phyloP scores from a whole-genome alignment of 805 yeast genomes.

The Dipodascus geniculatus region DNA sequence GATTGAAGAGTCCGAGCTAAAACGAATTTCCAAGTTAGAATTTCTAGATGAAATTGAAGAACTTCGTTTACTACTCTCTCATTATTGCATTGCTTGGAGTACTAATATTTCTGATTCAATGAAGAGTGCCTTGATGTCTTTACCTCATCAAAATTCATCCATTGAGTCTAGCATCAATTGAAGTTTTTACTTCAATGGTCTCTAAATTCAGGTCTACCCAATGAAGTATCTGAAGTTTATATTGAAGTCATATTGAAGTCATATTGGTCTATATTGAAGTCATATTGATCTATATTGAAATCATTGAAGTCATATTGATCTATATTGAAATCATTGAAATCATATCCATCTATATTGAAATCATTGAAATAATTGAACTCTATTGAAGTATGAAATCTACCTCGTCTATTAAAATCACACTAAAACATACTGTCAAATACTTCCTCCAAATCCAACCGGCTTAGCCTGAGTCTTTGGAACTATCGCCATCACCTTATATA shows the following conservation, averaged over 20 bases:
- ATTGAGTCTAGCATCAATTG: not conserved
- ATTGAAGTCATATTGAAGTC: too few relatives aligned
- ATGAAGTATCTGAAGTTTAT: too few relatives aligned
- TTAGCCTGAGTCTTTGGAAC: constrained; percentile 32
- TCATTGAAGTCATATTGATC: too few relatives aligned
- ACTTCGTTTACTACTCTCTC: constrained; percentile 45
- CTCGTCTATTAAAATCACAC: constrained; percentile 4
- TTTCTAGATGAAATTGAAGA: constrained; percentile 70
- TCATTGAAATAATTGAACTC: too few relatives aligned
- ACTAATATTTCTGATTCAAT: not conserved
- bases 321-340: too few relatives aligned
- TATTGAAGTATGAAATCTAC: too few relatives aligned
- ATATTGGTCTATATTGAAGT: too few relatives aligned
- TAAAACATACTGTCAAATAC: constrained; percentile 6
- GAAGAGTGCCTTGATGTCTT: not conserved
- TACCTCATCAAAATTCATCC: not conserved
- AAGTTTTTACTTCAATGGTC: too few relatives aligned
- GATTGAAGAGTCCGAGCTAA: constrained; percentile 31
- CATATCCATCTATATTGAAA: too few relatives aligned
- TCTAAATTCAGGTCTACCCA: too few relatives aligned
- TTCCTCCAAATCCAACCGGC: constrained; percentile 48
- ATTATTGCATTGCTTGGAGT: constrained; percentile 41
- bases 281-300: too few relatives aligned
- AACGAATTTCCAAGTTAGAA: constrained; percentile 43
- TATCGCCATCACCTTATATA: constrained; percentile 60